phyloP scores from a whole-genome alignment of 495 filamentous ascomycete genomes.

The Penicillium cosmopolitanum region DNA sequence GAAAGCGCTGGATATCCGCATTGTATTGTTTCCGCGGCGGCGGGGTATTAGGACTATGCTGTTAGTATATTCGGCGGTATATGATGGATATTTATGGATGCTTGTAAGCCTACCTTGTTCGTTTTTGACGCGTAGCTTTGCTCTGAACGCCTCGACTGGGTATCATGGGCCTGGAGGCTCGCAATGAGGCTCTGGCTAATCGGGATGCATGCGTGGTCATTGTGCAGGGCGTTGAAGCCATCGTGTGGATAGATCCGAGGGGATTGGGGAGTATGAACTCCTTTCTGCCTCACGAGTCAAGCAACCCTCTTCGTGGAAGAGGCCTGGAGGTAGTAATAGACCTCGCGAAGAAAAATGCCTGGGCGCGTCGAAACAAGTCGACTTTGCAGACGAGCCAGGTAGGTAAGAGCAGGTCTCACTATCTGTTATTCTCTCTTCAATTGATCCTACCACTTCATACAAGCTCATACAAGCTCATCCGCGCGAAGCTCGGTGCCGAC shows the following conservation, averaged over 20 bases:
- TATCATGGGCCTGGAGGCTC: conserved; percentile 1
- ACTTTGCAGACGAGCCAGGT: not conserved
- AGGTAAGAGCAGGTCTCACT: not conserved
- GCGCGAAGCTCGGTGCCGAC: not conserved
- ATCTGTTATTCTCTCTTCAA: not conserved
- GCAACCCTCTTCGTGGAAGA: not conserved
- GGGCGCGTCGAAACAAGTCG: not conserved
- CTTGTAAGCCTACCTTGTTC: conserved; percentile 14
- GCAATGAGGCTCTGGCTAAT: conserved; percentile 14
- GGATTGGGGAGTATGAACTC: not conserved
- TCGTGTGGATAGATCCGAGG: not conserved
- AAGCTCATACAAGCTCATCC: not conserved
- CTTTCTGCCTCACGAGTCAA: not conserved
- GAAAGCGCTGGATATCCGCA: conserved; percentile 14
- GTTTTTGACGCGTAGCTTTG: conserved; percentile 21
- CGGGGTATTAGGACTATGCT: conserved; percentile 7
- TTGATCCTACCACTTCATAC: not conserved
- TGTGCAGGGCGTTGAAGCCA: not conserved
- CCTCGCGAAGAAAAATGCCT: not conserved
- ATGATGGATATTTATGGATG: not conserved
- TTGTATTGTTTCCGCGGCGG: conserved; percentile 17
- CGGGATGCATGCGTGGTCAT: conserved; percentile 21
- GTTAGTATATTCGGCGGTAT: not conserved
- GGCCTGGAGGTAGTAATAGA: not conserved
- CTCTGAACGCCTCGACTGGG: conserved; percentile 23